Evolutionary conservation across 305 asterid genomes (phyloP).

Genomic region (Fraxinus latifolia): DNA sequence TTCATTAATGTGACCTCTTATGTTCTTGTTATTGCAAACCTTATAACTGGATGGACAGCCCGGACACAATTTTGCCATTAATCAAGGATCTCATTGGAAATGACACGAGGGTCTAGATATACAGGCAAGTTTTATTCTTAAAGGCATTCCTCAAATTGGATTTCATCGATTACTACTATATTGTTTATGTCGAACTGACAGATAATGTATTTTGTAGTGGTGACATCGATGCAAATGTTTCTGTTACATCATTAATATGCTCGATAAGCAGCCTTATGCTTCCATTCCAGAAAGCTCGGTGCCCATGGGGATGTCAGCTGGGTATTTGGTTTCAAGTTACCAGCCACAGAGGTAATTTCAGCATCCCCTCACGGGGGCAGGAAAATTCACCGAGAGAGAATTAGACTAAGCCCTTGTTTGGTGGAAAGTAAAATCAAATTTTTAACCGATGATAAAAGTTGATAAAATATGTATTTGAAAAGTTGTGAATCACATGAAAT

Average conservation of each 20-base stretch:
- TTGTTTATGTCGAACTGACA: background rate
- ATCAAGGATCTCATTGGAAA: constrained; percentile 28
- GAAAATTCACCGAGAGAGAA: background rate
- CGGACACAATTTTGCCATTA: constrained; percentile 28
- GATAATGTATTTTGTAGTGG: constrained; percentile 24
- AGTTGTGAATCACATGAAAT: background rate
- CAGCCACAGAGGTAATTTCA: background rate
- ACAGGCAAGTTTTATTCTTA: background rate
- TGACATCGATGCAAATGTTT: constrained; percentile 37
- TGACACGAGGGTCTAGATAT: constrained; percentile 35
- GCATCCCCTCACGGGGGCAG: background rate
- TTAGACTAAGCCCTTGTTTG: background rate
- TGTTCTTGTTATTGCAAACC: background rate
- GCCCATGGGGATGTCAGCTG: constrained; percentile 26
- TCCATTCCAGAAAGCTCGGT: constrained; percentile 31
- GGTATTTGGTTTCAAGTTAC: background rate
- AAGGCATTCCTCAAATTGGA: background rate
- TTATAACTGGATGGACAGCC: constrained; percentile 30
- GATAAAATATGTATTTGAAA: too few relatives aligned
- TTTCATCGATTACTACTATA: background rate
- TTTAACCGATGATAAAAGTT: too few relatives aligned
- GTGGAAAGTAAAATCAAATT: too few relatives aligned
- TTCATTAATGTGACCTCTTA: background rate
- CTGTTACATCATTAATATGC: constrained; percentile 38
- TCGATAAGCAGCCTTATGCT: constrained; percentile 35